Evolutionary conservation across 106 monocot genomes (phyloP).

Genomic region (Dendrobium catenatum): DNA sequence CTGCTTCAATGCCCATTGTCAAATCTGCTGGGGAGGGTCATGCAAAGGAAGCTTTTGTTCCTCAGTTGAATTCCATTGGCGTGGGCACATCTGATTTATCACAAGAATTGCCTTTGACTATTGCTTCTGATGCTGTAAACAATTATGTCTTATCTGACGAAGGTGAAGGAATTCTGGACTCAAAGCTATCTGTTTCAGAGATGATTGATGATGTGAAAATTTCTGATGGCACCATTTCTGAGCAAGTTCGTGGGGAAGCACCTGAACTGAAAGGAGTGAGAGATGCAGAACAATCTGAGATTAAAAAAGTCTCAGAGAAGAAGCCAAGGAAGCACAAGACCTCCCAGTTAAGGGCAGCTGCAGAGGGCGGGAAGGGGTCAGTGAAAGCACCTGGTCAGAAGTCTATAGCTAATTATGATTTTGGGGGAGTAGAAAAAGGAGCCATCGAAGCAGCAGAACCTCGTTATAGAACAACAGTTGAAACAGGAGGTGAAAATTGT

Average conservation of each 20-base stretch:
- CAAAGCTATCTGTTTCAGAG: constrained; percentile 17
- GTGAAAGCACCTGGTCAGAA: constrained; percentile 27
- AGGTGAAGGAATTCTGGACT: background rate
- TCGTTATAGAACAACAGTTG: constrained; percentile 6
- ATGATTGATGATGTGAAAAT: constrained; percentile 28
- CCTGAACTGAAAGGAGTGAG: constrained; percentile 26
- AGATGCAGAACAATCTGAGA: constrained; percentile 26
- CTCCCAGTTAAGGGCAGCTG: constrained; percentile 24
- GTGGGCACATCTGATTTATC: background rate
- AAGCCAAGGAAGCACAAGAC: constrained; percentile 86
- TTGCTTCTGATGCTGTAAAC: constrained; percentile 12
- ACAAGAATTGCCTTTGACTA: background rate
- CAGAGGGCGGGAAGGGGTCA: constrained; percentile 31
- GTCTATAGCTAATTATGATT: constrained; percentile 29
- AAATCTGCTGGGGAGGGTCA: background rate
- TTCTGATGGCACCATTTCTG: constrained; percentile 19
- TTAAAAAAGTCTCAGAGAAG: constrained; percentile 67
- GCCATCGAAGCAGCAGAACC: constrained; percentile 17
- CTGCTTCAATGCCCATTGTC: background rate
- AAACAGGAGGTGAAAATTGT: constrained; percentile 6
- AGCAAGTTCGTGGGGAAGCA: constrained; percentile 10
- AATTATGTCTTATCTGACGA: background rate
- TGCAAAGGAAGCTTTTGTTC: constrained; percentile 5
- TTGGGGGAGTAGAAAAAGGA: constrained; percentile 18
- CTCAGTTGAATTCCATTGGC: background rate